phyloP scores from a whole-genome alignment of 495 filamentous ascomycete genomes.

The Thermochaetoides thermophila region DNA sequence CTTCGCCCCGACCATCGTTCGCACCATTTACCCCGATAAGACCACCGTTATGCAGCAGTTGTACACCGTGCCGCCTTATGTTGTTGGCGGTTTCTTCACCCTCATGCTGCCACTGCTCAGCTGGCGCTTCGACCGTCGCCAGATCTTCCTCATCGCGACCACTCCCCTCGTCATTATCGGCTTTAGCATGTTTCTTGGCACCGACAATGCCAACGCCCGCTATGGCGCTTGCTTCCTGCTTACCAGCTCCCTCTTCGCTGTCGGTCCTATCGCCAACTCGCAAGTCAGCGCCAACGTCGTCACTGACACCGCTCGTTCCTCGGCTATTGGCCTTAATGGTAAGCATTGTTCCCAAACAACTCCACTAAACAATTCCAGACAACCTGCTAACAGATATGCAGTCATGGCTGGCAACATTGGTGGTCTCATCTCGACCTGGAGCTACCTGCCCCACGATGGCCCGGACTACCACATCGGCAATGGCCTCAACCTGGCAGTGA shows the following conservation, averaged over 20 bases:
- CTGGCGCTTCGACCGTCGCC: slow-evolving; percentile 41
- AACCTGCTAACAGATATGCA: slow-evolving; percentile 20
- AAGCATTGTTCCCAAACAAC: background rate
- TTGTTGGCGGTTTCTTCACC: slow-evolving; percentile 53
- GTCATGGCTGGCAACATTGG: slow-evolving; percentile 65
- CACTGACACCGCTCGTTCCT: slow-evolving; percentile 50
- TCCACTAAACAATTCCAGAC: background rate
- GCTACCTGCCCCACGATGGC: slow-evolving; percentile 46
- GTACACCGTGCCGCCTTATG: slow-evolving; percentile 57
- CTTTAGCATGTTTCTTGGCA: slow-evolving; percentile 59
- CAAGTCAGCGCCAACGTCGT: slow-evolving; percentile 56
- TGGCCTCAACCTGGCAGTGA: slow-evolving; percentile 53
- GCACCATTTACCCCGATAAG: slow-evolving; percentile 47
- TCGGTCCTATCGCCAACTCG: slow-evolving; percentile 50
- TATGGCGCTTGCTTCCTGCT: slow-evolving; percentile 64
- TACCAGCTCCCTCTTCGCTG: slow-evolving; percentile 50
- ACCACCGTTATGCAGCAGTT: slow-evolving; percentile 37
- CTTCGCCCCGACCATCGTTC: slow-evolving; percentile 58
- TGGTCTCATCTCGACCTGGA: slow-evolving; percentile 57
- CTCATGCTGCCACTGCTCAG: slow-evolving; percentile 45
- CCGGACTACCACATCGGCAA: slow-evolving; percentile 63
- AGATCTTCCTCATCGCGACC: slow-evolving; percentile 47
- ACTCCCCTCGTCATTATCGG: slow-evolving; percentile 47
- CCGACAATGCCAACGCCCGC: slow-evolving; percentile 32
- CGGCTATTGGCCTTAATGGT: slow-evolving; percentile 39